These are phyloP conservation scores for Ailanthus altissimus DNA, from an alignment of 345 rosid species.

Conservation along the genomic window DNA sequence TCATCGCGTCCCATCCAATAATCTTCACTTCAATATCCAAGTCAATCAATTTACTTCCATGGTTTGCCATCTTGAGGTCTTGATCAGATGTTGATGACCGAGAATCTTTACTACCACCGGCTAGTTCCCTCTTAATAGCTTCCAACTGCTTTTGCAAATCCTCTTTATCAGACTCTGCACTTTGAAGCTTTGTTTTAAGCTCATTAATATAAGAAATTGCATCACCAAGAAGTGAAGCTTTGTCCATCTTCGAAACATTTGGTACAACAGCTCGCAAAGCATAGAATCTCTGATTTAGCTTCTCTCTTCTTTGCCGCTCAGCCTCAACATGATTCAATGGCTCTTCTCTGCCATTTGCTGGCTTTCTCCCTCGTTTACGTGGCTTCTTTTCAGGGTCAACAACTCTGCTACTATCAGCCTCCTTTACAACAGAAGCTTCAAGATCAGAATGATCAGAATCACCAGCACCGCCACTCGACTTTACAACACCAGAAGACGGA, in stretches of 20 bases:
- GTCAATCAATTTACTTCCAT: conserved; percentile 44
- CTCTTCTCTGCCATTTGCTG: conserved; percentile 96
- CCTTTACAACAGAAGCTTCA: conserved; percentile 84
- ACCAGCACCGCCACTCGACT: conserved; percentile 53
- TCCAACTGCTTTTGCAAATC: conserved; percentile 68
- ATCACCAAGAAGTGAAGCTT: conserved; percentile 92
- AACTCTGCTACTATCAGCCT: conserved; percentile 57
- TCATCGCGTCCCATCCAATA: conserved; percentile 85
- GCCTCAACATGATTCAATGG: conserved; percentile 97
- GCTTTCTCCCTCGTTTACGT: conserved; percentile 86
- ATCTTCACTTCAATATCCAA: conserved; percentile 88
- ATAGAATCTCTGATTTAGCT: conserved; percentile 86
- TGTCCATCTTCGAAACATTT: conserved; percentile 95
- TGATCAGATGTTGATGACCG: conserved; percentile 33
- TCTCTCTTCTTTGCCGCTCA: conserved; percentile 98
- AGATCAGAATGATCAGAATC: conserved; percentile 96
- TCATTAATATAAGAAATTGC: conserved; percentile 88
- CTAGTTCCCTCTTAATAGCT: conserved; percentile 48
- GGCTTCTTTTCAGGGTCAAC: conserved; percentile 85
- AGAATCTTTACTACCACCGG: conserved; percentile 28
- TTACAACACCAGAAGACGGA: conserved; percentile 56
- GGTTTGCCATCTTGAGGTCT: conserved; percentile 39
- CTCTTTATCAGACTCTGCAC: conserved; percentile 57
- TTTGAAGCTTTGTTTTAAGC: conserved; percentile 64
- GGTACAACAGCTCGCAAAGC: conserved; percentile 92